Conservation (phyloP, 306 rosid species). For the Quercus aquifolioides region DNA sequence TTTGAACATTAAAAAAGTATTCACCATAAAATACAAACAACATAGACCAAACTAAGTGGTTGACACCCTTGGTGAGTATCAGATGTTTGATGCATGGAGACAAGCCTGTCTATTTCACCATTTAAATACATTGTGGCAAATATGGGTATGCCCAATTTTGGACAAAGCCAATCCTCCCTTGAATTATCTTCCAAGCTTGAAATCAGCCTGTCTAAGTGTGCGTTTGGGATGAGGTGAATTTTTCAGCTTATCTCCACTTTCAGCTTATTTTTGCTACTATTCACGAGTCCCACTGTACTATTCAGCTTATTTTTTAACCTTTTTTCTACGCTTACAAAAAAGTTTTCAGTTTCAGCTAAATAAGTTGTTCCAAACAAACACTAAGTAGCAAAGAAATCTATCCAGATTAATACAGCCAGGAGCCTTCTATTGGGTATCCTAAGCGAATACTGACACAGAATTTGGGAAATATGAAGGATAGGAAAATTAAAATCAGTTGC, state of each 20-base stretch:
- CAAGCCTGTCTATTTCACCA: background rate
- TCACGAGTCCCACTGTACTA: too few species aligned
- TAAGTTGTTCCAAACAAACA: too few species aligned
- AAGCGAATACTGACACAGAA: background rate
- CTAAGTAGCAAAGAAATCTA: background rate
- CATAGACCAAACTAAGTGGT: background rate
- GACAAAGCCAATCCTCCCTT: background rate
- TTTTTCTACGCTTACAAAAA: too few species aligned
- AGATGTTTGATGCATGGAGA: background rate
- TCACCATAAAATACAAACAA: background rate
- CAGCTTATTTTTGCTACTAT: too few species aligned
- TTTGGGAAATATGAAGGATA: background rate
- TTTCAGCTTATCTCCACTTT: too few species aligned
- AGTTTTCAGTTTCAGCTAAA: too few species aligned
- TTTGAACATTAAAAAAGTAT: background rate
- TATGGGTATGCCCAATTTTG: background rate
- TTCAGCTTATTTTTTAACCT: too few species aligned
- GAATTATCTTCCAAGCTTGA: background rate
- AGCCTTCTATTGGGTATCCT: background rate
- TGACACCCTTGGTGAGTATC: background rate
- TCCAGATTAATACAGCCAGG: background rate
- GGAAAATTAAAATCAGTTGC: background rate
- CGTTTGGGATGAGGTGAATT: too few species aligned
- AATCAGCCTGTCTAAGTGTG: background rate
- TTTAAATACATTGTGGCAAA: too few species aligned